phyloP scores from a whole-genome alignment of 768 basidiomycete species.

The Tricholoma sp. region DNA sequence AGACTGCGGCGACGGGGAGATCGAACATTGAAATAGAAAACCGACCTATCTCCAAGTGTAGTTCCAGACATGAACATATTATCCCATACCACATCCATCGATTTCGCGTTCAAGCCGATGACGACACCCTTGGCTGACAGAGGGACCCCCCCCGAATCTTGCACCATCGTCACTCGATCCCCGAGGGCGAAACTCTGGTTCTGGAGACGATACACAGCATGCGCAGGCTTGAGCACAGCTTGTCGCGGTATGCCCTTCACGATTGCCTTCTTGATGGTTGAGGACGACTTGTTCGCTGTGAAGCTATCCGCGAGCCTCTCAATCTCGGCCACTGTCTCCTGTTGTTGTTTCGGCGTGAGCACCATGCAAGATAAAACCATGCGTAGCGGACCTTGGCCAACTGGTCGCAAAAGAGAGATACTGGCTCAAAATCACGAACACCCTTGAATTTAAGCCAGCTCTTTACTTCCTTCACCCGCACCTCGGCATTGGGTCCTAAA shows the following conservation, averaged over 20 bases:
- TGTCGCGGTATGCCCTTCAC: slow-evolving; percentile 91
- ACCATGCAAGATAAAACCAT: background rate
- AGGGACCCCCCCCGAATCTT: slow-evolving; percentile 90
- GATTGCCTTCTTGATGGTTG: slow-evolving; percentile 83
- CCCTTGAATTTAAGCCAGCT: slow-evolving; percentile 84
- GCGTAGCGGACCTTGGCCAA: slow-evolving; percentile 64
- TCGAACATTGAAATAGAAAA: background rate
- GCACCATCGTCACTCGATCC: slow-evolving; percentile 94
- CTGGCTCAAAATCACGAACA: slow-evolving; percentile 87
- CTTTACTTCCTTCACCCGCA: slow-evolving; percentile 70
- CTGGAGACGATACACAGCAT: slow-evolving; percentile 85
- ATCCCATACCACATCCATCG: slow-evolving; percentile 97
- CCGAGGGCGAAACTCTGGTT: slow-evolving; percentile 85
- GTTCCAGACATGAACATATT: slow-evolving; percentile 90
- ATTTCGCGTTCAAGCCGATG: slow-evolving; percentile 78
- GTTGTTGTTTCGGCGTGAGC: background rate
- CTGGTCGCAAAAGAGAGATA: slow-evolving; percentile 89
- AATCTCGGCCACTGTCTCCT: slow-evolving; percentile 78
- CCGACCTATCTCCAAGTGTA: slow-evolving; percentile 77
- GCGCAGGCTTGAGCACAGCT: slow-evolving; percentile 88
- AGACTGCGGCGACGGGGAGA: background rate
- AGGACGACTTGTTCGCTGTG: slow-evolving; percentile 51
- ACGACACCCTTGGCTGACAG: slow-evolving; percentile 91
- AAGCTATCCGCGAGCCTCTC: slow-evolving; percentile 72
- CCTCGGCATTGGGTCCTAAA: slow-evolving; percentile 58